Percentiles rank a stretch among this genome's conserved stretches.
Evolutionary conservation across 179 eudicot genomes (phyloP).

Genomic region (Beta lomatogona): DNA sequence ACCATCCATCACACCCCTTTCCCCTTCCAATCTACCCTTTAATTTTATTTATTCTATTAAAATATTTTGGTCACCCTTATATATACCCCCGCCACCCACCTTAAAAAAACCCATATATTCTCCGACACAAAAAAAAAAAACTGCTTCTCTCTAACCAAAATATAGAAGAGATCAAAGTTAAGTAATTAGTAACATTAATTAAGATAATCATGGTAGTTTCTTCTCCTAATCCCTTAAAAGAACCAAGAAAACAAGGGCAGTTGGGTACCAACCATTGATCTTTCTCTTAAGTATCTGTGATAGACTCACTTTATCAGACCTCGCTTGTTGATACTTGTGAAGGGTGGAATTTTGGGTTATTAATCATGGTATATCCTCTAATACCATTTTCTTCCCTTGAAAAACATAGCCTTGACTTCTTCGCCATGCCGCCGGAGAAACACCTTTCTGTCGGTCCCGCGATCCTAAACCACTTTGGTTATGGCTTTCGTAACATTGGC

Average conservation of each 20-base stretch:
- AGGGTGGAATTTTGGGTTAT: conserved; percentile 79
- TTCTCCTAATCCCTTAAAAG: conserved; percentile 44
- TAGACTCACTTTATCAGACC: conserved; percentile 29
- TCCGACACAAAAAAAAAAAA: neutral
- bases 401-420: conserved; percentile 52
- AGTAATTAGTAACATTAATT: neutral
- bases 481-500: conserved; percentile 82
- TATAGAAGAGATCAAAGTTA: neutral
- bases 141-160: neutral
- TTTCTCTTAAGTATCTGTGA: conserved; percentile 34
- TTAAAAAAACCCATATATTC: neutral
- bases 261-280: conserved; percentile 75
- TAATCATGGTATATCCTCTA: conserved; percentile 65
- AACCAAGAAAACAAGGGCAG: conserved; percentile 46
- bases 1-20: neutral
- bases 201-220: conserved; percentile 44
- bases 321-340: conserved; percentile 63
- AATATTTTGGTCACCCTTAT: conserved; percentile 14
- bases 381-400: conserved; percentile 53
- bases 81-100: conserved; percentile 1
- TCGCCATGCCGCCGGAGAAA: conserved; percentile 52
- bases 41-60: neutral
- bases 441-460: conserved; percentile 34
- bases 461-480: conserved; percentile 65
- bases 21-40: conserved; percentile 4